These are phyloP conservation scores for Kwoniella heveanensis DNA, from an alignment of 768 basidiomycete species.

Conservation along the genomic window DNA sequence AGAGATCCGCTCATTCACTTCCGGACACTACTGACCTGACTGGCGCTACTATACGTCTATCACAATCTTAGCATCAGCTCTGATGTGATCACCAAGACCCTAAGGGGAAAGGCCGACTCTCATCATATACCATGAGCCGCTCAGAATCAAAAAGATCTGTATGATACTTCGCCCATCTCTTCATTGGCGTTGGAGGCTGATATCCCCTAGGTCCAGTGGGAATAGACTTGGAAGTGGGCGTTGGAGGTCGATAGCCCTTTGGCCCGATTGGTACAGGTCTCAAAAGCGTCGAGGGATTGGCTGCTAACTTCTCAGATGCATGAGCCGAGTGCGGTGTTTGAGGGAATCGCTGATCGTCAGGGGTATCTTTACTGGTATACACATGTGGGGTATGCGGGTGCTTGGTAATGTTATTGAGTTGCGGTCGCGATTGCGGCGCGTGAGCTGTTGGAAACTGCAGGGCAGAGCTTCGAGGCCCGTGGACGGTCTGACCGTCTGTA, in stretches of 20 bases:
- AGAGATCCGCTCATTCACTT: too few relatives aligned
- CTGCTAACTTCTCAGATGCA: background rate
- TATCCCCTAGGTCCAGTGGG: background rate
- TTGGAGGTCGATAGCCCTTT: background rate
- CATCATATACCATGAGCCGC: slow-evolving; percentile 26
- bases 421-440: background rate
- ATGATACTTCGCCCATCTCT: slow-evolving; percentile 43
- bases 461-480: background rate
- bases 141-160: slow-evolving; percentile 42
- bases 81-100: slow-evolving; percentile 8
- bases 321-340: too few relatives aligned
- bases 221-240: slow-evolving; percentile 4
- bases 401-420: background rate
- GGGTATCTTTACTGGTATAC: background rate
- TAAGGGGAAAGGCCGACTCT: slow-evolving; percentile 36
- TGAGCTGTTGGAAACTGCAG: background rate
- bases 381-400: background rate
- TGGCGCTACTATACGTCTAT: too few relatives aligned
- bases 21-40: too few relatives aligned
- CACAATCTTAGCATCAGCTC: background rate
- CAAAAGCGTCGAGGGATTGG: background rate
- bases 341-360: too few relatives aligned
- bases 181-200: slow-evolving; percentile 6
- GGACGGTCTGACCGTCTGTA: background rate
- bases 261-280: background rate